Evolutionary conservation across 306 rosid genomes (phyloP).

Genomic region (Chamaecrista fasciculata): DNA sequence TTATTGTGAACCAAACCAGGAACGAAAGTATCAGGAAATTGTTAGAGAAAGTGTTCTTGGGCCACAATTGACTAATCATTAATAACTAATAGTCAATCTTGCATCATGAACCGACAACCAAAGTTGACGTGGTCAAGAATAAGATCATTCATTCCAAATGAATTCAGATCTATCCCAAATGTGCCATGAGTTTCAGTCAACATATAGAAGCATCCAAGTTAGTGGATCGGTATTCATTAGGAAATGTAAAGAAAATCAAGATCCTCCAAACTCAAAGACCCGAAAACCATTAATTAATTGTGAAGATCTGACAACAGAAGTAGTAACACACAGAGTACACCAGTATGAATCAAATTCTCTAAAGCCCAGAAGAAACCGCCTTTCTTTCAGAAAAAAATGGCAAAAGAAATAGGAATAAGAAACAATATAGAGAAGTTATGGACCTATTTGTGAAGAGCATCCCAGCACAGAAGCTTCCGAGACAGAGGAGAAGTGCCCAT

Average conservation of each 20-base stretch:
- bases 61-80: conserved; percentile 23
- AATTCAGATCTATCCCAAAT: conserved; percentile 42
- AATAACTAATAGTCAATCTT: neutral
- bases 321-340: neutral
- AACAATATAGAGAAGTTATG: neutral
- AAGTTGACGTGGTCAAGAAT: conserved; percentile 9
- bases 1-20: conserved; percentile 11
- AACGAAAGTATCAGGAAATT: conserved; percentile 15
- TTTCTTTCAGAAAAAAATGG: neutral
- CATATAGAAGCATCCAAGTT: too few relatives aligned
- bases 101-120: conserved; percentile 7
- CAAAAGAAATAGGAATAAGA: neutral
- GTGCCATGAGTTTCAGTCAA: neutral
- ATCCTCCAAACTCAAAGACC: neutral
- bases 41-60: conserved; percentile 10
- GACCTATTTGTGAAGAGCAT: conserved; percentile 90
- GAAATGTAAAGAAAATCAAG: neutral
- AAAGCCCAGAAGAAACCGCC: neutral
- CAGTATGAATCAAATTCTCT: neutral
- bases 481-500: conserved; percentile 82
- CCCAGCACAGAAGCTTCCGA: conserved; percentile 87
- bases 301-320: conserved; percentile 24
- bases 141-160: conserved; percentile 20
- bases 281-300: neutral
- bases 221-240: too few relatives aligned